Conservation (phyloP, 371 early-diverging fungal genomes). For the Syncephalis fuscata region DNA sequence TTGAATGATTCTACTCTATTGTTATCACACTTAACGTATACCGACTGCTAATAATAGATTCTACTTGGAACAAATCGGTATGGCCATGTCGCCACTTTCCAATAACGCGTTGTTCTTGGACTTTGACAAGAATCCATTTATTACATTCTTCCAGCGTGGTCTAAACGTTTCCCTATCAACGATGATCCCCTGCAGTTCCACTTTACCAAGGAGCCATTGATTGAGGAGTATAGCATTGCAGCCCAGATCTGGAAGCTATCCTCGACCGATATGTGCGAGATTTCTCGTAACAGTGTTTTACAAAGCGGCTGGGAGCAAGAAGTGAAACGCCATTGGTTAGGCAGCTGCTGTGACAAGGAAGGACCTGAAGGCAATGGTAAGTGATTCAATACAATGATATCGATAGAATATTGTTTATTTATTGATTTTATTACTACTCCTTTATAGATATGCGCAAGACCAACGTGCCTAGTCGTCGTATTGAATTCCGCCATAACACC, state of each 20-base stretch:
- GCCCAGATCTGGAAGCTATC: constrained; percentile 98
- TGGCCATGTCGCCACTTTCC: constrained; percentile 97
- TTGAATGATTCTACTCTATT: too few relatives aligned
- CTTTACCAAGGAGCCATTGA: constrained; percentile 95
- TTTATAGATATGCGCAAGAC: constrained; percentile 77
- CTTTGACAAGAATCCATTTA: constrained; percentile 94
- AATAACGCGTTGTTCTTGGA: constrained; percentile 96
- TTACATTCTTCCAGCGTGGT: constrained; percentile 88
- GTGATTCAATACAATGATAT: background rate
- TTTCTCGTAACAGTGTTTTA: constrained; percentile 87
- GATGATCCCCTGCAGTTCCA: constrained; percentile 99
- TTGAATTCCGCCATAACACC: constrained; percentile 76
- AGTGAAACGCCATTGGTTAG: constrained; percentile 91
- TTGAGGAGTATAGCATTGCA: constrained; percentile 97
- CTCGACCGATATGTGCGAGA: constrained; percentile 93
- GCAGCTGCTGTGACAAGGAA: constrained; percentile 52
- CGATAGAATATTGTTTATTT: background rate
- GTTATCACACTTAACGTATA: too few relatives aligned
- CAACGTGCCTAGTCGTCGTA: constrained; percentile 88
- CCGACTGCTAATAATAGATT: constrained; percentile 11
- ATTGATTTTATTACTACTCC: too few relatives aligned
- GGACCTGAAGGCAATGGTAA: constrained; percentile 70
- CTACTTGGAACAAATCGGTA: constrained; percentile 90
- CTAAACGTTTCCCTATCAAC: constrained; percentile 92
- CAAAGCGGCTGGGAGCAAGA: constrained; percentile 88